Percentiles rank a stretch among this genome's conserved stretches.
Conservation (phyloP, 768 basidiomycete genomes). For the Naganishia antarctica region DNA sequence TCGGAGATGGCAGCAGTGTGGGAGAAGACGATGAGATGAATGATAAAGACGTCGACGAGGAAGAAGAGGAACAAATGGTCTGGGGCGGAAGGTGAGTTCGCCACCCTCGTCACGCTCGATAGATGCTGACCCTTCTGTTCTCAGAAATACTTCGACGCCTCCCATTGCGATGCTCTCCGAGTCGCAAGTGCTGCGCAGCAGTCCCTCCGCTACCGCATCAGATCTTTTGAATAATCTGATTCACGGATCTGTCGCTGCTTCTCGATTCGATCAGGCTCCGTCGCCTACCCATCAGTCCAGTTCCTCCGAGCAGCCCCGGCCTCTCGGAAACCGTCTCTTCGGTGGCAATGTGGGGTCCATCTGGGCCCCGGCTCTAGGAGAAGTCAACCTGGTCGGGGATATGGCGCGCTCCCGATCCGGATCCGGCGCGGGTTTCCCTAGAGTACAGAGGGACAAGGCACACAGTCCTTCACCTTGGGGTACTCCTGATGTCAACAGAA, state of each 20-base stretch:
- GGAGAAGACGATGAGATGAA: slow-evolving; percentile 51
- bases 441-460: slow-evolving; percentile 11
- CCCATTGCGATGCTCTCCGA: no score
- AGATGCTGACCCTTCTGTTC: neutral
- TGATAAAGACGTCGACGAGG: slow-evolving; percentile 57
- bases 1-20: slow-evolving; percentile 59
- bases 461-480: slow-evolving; percentile 16
- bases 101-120: neutral
- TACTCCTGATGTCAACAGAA: slow-evolving; percentile 3
- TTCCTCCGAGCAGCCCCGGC: slow-evolving; percentile 7
- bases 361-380: slow-evolving; percentile 18
- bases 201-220: neutral
- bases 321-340: slow-evolving; percentile 12
- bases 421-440: slow-evolving; percentile 18
- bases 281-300: neutral
- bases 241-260: neutral
- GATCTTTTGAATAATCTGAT: slow-evolving; percentile 3
- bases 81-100: slow-evolving; percentile 17
- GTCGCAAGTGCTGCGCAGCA: neutral
- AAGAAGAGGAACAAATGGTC: slow-evolving; percentile 65
- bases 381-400: slow-evolving; percentile 13
- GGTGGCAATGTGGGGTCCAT: slow-evolving; percentile 22
- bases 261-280: neutral
- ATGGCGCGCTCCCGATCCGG: slow-evolving; percentile 15
- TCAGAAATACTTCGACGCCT: neutral